Conservation (phyloP, 805 yeast species). For the Tetrapisispora fleetii region DNA sequence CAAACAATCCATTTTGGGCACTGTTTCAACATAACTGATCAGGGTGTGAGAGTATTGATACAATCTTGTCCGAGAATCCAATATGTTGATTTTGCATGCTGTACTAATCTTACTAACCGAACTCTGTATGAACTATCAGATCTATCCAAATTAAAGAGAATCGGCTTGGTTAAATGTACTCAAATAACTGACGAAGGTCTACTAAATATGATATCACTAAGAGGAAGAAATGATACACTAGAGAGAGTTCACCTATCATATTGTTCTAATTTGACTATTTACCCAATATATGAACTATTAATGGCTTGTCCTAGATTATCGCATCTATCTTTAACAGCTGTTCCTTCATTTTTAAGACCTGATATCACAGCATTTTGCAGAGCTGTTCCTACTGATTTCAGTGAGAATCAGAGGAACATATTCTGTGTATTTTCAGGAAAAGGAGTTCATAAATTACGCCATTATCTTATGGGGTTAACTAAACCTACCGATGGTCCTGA, state of each 20-base stretch:
- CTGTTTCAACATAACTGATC: slow-evolving; percentile 82
- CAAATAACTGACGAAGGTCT: slow-evolving; percentile 82
- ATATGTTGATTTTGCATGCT: slow-evolving; percentile 91
- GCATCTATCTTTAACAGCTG: slow-evolving; percentile 87
- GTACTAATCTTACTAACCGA: slow-evolving; percentile 77
- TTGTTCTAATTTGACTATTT: slow-evolving; percentile 69
- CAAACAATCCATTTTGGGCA: slow-evolving; percentile 92
- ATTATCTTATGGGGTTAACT: slow-evolving; percentile 43
- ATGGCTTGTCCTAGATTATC: slow-evolving; percentile 78
- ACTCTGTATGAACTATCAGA: slow-evolving; percentile 68
- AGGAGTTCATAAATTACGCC: slow-evolving; percentile 71
- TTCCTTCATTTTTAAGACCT: slow-evolving; percentile 73
- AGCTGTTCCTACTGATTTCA: slow-evolving; percentile 87
- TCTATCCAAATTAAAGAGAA: slow-evolving; percentile 73
- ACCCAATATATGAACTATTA: slow-evolving; percentile 66
- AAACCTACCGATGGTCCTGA: slow-evolving; percentile 29
- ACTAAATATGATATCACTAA: slow-evolving; percentile 51
- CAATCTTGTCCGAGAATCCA: slow-evolving; percentile 75
- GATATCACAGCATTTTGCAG: slow-evolving; percentile 84
- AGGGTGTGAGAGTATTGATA: slow-evolving; percentile 68
- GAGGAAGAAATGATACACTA: slow-evolving; percentile 67
- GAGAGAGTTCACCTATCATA: slow-evolving; percentile 92
- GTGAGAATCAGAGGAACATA: slow-evolving; percentile 68
- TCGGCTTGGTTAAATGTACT: slow-evolving; percentile 86
- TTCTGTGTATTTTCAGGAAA: slow-evolving; percentile 92